phyloP scores from a whole-genome alignment of 169 alveolate species.

The Babesia caballi region DNA sequence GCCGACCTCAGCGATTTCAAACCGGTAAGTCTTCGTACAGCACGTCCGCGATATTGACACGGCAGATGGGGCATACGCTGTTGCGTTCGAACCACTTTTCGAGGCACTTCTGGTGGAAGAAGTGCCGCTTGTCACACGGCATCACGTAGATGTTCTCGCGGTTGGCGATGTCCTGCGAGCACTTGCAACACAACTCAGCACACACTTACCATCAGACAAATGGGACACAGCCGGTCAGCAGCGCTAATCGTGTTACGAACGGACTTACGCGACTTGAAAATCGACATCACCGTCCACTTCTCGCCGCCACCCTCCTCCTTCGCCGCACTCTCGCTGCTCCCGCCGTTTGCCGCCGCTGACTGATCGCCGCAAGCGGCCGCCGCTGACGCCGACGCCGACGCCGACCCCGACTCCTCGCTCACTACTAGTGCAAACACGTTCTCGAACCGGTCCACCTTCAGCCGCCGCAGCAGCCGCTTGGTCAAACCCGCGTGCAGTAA shows the following conservation, averaged over 20 bases:
- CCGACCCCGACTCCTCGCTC: background rate
- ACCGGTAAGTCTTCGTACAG: no score
- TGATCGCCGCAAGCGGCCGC: background rate
- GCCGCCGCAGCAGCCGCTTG: conserved; percentile 41
- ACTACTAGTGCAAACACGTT: conserved; percentile 24
- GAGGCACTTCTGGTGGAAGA: conserved; percentile 72
- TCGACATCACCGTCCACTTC: no score
- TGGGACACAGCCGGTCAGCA: conserved; percentile 25
- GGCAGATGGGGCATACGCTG: conserved; percentile 75
- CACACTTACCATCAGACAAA: conserved; percentile 26
- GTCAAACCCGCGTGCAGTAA: conserved; percentile 39
- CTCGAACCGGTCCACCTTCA: conserved; percentile 58
- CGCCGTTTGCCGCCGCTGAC: no score
- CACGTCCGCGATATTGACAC: conserved; percentile 63
- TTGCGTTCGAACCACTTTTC: conserved; percentile 71
- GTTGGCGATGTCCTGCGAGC: conserved; percentile 50
- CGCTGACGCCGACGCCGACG: background rate
- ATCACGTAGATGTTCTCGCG: conserved; percentile 66
- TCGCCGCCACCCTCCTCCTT: no score
- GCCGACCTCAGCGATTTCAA: no score
- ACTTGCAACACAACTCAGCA: background rate
- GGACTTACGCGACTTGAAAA: no score
- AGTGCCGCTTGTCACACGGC: conserved; percentile 77
- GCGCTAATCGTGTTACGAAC: background rate
- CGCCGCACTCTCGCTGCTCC: no score